Evolutionary conservation across 2,329 filamentous ascomycete species (phyloP).

Genomic region (Phialemoniopsis sp.): DNA sequence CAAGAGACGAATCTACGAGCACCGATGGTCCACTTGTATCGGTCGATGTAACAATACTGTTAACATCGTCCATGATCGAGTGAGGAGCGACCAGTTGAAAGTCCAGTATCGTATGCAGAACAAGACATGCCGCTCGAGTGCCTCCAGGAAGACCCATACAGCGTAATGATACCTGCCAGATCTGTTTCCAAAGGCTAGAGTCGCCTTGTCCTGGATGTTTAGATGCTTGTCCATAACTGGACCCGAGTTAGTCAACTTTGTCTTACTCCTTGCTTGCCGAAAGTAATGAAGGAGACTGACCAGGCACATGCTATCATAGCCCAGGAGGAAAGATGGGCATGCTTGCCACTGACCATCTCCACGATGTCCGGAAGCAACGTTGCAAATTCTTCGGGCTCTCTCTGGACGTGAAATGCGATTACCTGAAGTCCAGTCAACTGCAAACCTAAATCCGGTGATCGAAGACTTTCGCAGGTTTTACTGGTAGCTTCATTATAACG

Average conservation of each 20-base stretch:
- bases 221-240: constrained; percentile 1
- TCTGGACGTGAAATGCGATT: constrained; percentile 51
- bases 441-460: constrained; percentile 34
- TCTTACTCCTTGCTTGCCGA: background rate
- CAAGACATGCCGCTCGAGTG: constrained; percentile 72
- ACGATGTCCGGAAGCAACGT: constrained; percentile 55
- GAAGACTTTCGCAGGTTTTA: constrained; percentile 44
- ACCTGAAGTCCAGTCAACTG: constrained; percentile 52
- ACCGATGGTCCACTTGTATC: constrained; percentile 77
- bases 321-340: constrained; percentile 67
- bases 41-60: constrained; percentile 68
- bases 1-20: constrained; percentile 74
- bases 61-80: constrained; percentile 63
- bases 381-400: constrained; percentile 44
- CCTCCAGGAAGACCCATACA: constrained; percentile 65
- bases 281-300: constrained; percentile 38
- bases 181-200: constrained; percentile 66
- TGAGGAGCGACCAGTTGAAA: constrained; percentile 63
- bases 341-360: constrained; percentile 64
- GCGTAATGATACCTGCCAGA: constrained; percentile 72
- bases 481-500: constrained; percentile 36
- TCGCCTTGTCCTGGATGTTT: constrained; percentile 21
- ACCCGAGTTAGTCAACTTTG: too few species aligned
- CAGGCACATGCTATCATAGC: constrained; percentile 77
- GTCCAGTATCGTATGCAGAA: constrained; percentile 66